Base-by-base conservation (phyloP, 106 monocot genomes). In the Phalaenopsis aphrodite region DNA sequence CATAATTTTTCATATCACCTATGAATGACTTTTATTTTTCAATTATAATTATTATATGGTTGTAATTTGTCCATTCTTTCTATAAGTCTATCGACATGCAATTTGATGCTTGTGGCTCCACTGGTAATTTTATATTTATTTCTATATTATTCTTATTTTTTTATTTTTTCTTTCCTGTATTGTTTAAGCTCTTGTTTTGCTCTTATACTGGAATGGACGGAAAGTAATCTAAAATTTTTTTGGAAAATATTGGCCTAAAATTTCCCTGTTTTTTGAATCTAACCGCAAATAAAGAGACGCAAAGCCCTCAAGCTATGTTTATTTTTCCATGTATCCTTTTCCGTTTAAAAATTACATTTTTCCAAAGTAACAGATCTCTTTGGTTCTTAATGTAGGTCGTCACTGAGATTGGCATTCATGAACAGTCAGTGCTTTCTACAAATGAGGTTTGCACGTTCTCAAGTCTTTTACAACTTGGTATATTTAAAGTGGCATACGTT, bases 391-490 rank as follows among this genome's bases (percentile, higher is more conserved):
- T 61, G 57, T 42, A 88, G 88, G 75, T 57, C 18, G 71, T 77
- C 15, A 77, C 38, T n/a, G 52, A 38, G 38, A 80, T 80, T 83
- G 66, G 64, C 46, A 65, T 47, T 12, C n/a, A 65, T 42, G 88
- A 88, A 3, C 66, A n/a, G 11, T 67, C 80, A 48, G 36, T 56
- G 4, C 24, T 75, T 74, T 47, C 80, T 75, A 43, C 78, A 19
- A 75, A 78, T 75, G 87, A 75, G 77, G 86, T 82, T 79, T 79
- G 66, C 10, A 46, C 17, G 42, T 82, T 15, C 47, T 67, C 14
- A 5, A 68, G 16, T 42, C 17, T 75, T 73, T 43, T 74, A 43
- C 4, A 12, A 74, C 3, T 42, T 15, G 9, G 49, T 24, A 14
- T 9, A 0, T 76, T 76, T 52, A 14, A 68, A 69, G 69, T 69